Conservation (phyloP, 176 grass and related monocot genomes). For the Avena eriantha region DNA sequence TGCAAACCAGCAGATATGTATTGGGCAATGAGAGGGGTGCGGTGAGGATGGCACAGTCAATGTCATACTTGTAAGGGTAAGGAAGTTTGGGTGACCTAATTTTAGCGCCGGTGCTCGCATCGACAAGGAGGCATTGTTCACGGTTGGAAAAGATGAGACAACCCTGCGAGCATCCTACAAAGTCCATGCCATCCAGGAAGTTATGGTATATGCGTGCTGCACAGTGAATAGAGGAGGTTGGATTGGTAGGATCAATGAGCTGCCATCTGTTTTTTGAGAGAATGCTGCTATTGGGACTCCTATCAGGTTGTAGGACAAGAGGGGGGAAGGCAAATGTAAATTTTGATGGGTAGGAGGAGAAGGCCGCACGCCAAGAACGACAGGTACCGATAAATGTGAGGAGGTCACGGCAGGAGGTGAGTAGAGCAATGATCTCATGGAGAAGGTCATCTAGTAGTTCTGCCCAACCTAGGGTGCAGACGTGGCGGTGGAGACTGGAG, state of each 20-base stretch:
- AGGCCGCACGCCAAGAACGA: not conserved
- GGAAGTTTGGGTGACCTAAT: not conserved
- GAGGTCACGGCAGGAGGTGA: not conserved
- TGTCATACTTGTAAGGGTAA: not conserved
- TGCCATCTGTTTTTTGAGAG: not conserved
- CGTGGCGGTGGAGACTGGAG: not conserved
- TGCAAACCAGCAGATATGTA: not conserved
- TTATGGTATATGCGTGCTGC: not conserved
- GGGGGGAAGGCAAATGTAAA: not conserved
- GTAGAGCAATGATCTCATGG: not conserved
- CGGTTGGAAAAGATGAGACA: not conserved
- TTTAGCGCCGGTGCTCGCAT: not conserved
- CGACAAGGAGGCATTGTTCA: not conserved
- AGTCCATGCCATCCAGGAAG: not conserved
- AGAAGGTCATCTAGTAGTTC: not conserved
- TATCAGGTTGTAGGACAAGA: not conserved
- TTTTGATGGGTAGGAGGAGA: not conserved
- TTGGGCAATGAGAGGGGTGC: not conserved
- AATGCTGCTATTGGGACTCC: no score
- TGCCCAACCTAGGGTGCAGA: not conserved
- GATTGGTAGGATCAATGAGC: conserved; percentile 8
- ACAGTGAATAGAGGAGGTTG: not conserved
- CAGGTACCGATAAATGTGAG: not conserved
- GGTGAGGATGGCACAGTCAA: not conserved
- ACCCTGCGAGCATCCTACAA: not conserved